Evolutionary conservation across 1,284 basidiomycete genomes (phyloP), one percentile per base, ranked within the genome.

Genomic region (Puccinia novopanici): DNA sequence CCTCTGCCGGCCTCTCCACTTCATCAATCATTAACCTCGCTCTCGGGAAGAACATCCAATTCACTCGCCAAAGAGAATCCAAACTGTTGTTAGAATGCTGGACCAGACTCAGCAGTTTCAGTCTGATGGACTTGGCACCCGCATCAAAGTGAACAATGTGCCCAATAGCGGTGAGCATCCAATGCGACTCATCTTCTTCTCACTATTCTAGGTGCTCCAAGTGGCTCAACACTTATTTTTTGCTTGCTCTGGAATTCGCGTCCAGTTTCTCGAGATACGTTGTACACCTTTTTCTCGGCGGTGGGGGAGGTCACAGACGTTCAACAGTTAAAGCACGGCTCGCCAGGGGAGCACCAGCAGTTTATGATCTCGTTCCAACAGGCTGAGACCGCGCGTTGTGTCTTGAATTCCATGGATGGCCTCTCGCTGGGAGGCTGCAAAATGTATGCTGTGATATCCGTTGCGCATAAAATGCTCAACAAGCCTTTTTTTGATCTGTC

Each of bases 41-140:
- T 70, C 27, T 50, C 34, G 30, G 12, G 22, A n/a, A 6, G 8
- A 42, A 22, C 13, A 40, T 50, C 45, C 10, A 19, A 70, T 52
- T 45, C 19, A 70, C 67, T 52, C 50, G 67, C 67, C 45, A 27
- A 9, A 19, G n/a, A 65, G 40, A 65, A 40, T 17, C 45, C 34
- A 70, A 70, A 70, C 67, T 70, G 67, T 52, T 70, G 42, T 34
- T 24, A 70, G 45, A 70, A 70, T 70, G 67, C 67, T 70, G 67
- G 67, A 70, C 67, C 27, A 70, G 24, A 70, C 45, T 70, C 67
- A 70, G 67, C 67, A 70, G 67, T 70, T 70, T n/a, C 67, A 70
- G 67, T 52, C 67, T n/a, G 45, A 70, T 30, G 67, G 67, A 50
- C 52, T 50, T 52, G 45, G 67, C 17, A 50, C 67, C 45, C 67